These are phyloP conservation scores for Saccharum hybrid DNA, from an alignment of 202 grass and related monocot species.

Conservation along the genomic window DNA sequence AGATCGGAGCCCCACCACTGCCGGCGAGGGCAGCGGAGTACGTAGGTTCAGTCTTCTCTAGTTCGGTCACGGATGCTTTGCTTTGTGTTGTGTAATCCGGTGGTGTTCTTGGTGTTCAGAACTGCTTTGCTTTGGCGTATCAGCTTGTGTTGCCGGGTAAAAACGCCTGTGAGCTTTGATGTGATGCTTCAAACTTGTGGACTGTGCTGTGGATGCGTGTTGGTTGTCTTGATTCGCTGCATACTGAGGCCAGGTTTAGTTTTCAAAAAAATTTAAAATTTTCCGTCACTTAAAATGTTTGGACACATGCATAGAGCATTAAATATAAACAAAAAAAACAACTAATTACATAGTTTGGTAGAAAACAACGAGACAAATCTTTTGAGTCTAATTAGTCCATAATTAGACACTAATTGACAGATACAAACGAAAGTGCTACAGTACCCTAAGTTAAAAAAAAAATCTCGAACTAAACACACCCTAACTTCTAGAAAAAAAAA, in stretches of 20 bases:
- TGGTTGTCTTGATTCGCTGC: neutral
- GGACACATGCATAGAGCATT: no score
- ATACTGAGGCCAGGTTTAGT: neutral
- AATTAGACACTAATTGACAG: no score
- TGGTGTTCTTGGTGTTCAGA: conserved; percentile 31
- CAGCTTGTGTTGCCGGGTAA: neutral
- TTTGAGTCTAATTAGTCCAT: no score
- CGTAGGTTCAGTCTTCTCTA: neutral
- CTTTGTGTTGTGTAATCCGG: neutral
- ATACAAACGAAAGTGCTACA: no score
- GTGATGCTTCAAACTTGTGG: neutral
- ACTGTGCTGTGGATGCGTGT: neutral
- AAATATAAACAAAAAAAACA: no score
- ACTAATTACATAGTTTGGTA: no score
- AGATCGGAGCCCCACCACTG: neutral
- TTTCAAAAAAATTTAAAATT: no score
- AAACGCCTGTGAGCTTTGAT: neutral
- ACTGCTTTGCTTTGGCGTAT: neutral
- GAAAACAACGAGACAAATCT: no score
- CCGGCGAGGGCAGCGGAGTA: neutral
- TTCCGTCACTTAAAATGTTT: no score
- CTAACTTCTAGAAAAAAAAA: neutral
- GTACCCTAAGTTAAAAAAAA: no score
- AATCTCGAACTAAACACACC: no score
- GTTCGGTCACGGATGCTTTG: neutral